Evolutionary conservation across 2,329 filamentous ascomycete species (phyloP).

Genomic region (Colletotrichum sp.): DNA sequence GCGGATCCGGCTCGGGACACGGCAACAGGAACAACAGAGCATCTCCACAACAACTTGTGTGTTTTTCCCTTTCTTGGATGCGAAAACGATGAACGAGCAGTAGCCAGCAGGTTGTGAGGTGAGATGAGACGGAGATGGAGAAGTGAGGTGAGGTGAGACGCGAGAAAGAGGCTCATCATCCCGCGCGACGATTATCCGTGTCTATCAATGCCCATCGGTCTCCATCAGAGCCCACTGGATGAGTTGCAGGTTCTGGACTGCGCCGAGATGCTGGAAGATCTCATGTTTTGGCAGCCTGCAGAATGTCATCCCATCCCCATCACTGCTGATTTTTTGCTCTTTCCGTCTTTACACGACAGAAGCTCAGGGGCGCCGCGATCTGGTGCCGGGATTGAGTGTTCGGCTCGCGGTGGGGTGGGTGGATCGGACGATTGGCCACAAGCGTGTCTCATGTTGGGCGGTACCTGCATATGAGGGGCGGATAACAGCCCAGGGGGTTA

Average conservation of each 20-base stretch:
- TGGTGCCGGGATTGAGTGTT: not conserved
- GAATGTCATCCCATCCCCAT: not conserved
- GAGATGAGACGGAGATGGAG: not conserved
- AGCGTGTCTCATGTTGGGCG: slow-evolving; percentile 20
- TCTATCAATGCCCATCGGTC: not conserved
- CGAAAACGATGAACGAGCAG: not conserved
- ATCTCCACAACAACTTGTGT: not conserved
- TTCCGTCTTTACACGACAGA: not conserved
- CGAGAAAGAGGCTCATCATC: not conserved
- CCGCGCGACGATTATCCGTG: not conserved
- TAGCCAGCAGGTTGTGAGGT: not conserved
- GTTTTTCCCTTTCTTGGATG: not conserved
- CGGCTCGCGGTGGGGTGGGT: not conserved
- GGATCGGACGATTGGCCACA: slow-evolving; percentile 12
- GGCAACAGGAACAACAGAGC: not conserved
- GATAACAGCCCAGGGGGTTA: not conserved
- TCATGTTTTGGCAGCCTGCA: not conserved
- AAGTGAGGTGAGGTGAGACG: not conserved
- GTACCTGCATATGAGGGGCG: slow-evolving; percentile 22
- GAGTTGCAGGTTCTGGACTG: not conserved
- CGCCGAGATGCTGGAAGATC: not conserved
- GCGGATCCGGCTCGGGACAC: not conserved
- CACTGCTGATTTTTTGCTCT: not conserved
- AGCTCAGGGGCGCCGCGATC: slow-evolving; percentile 13
- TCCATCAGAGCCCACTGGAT: not conserved